Evolutionary conservation across 768 basidiomycete species (phyloP).

Genomic region (Kwoniella botswanensis): DNA sequence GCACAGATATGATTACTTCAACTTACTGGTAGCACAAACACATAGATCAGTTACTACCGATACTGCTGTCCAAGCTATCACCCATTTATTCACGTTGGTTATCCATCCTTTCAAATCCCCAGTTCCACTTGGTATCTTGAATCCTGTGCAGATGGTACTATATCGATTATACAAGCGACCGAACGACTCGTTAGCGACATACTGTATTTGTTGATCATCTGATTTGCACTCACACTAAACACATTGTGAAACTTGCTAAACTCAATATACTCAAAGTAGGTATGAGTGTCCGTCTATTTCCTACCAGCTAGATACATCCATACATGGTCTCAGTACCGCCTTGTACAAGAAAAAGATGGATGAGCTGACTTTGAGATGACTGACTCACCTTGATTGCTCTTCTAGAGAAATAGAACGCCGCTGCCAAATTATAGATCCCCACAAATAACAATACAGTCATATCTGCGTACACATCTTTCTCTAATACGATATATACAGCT

Average conservation of each 20-base stretch:
- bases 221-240: slow-evolving; percentile 14
- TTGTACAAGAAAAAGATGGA: background rate
- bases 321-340: background rate
- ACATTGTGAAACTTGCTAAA: slow-evolving; percentile 20
- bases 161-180: background rate
- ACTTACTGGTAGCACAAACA: slow-evolving; percentile 19
- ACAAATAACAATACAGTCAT: slow-evolving; percentile 15
- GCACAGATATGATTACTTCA: too few relatives aligned
- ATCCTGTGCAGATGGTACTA: slow-evolving; percentile 16
- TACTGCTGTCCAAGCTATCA: slow-evolving; percentile 21
- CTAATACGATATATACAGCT: slow-evolving; percentile 6
- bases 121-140: slow-evolving; percentile 8
- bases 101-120: slow-evolving; percentile 2
- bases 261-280: slow-evolving; percentile 10
- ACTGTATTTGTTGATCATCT: background rate
- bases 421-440: slow-evolving; percentile 17
- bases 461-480: slow-evolving; percentile 21
- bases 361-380: background rate
- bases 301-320: slow-evolving; percentile 3
- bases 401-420: slow-evolving; percentile 11
- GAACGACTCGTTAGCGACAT: background rate
- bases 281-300: background rate
- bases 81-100: slow-evolving; percentile 6
- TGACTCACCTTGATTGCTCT: slow-evolving; percentile 20
- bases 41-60: slow-evolving; percentile 11